Base-by-base conservation (phyloP, 2,329 filamentous ascomycete genomes). In the Cordyceps fumosorosea region DNA sequence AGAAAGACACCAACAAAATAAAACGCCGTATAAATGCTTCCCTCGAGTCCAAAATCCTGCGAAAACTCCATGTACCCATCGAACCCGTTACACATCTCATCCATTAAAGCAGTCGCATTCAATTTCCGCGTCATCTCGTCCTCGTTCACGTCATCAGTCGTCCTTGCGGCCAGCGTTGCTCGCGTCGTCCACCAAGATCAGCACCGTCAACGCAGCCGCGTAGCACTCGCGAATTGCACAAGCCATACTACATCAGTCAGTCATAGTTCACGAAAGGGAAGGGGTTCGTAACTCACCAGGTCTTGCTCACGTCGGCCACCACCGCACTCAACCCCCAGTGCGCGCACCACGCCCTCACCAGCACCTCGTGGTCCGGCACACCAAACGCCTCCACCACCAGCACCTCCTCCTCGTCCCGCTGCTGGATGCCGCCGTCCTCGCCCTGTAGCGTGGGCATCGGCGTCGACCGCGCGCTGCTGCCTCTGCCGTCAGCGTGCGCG, bases 171-270 rank as follows among this genome's bases (percentile, higher is more conserved):
- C 20, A 8, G 26, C 5, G 8, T 29, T 5, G 5, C 22, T 22
- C 26, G 40, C 76, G 60, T 77, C 80, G 62, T 88, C 83, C 45
- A 87, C 78, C 60, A 91, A 74, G 62, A 92, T 89, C 47, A 90
- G 85, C 47, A 91, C 88, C 54, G 85, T 89, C 59, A 91, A 72
- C 42, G 87, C 87, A 18, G 87, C 88, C 2, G 89, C 89, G 73
- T 89, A 91, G 34, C 89, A 88, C 73, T 91, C 89, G 64, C 89
- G 80, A 63, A 91, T 86, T 11, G 88, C 87, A 72, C 89, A 92
- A 18, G 87, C 83, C 80, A 90, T 84, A 73, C 87, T 86, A 60
- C 58, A 29, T n/a, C 18, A 24, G 40, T 60, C 29, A 47, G 48
- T 14, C 12, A 14, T 2, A 8, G n/a, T 20, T 8, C 37, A 22